phyloP scores from a whole-genome alignment of 495 filamentous ascomycete genomes.

The Neurospora sp. region DNA sequence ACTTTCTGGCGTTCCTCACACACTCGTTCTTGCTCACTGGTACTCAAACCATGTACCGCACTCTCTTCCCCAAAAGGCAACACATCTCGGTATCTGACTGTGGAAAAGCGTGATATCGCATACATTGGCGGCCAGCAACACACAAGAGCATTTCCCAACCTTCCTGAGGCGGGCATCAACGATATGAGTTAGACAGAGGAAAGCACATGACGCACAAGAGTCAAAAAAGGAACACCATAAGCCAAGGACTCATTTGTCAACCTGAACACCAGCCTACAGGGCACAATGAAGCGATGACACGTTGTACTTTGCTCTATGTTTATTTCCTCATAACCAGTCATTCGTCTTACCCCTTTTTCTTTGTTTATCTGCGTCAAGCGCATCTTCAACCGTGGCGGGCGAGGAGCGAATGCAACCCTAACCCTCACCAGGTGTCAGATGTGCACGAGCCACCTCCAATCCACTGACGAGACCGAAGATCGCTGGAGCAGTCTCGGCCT shows the following conservation, averaged over 20 bases:
- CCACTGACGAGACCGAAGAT: not conserved
- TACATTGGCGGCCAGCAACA: not conserved
- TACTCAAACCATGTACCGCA: not conserved
- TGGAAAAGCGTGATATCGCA: not conserved
- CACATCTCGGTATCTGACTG: not conserved
- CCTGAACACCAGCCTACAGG: not conserved
- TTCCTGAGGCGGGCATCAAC: not conserved
- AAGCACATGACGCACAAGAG: not conserved
- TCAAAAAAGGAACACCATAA: not conserved
- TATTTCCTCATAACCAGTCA: not conserved
- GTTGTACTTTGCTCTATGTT: not conserved
- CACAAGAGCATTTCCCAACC: not conserved
- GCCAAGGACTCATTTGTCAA: not conserved
- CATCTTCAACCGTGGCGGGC: not conserved
- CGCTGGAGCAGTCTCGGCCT: not conserved
- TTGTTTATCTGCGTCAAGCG: not conserved
- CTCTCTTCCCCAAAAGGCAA: not conserved
- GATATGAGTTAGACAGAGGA: too few species aligned
- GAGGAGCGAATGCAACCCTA: not conserved
- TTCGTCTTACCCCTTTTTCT: not conserved
- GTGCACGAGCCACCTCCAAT: not conserved
- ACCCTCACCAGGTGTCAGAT: not conserved
- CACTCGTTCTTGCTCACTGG: not conserved
- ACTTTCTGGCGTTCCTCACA: not conserved
- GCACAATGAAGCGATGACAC: not conserved